Evolutionary conservation across 495 filamentous ascomycete species (phyloP).

Genomic region (Penicillium antarcticum): DNA sequence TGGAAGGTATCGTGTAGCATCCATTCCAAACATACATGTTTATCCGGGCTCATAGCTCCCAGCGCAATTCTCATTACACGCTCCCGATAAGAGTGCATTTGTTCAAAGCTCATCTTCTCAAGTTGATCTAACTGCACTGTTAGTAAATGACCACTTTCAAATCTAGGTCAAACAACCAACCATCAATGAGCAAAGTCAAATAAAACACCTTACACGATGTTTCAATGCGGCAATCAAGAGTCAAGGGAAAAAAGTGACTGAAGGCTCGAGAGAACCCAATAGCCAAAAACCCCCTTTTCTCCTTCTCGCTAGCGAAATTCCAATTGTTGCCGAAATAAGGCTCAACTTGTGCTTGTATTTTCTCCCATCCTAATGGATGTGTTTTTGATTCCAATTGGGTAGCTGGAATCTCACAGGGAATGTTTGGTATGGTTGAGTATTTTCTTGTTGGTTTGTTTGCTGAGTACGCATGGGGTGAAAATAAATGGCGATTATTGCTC

Average conservation of each 20-base stretch:
- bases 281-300: constrained; percentile 12
- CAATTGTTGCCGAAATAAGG: constrained; percentile 16
- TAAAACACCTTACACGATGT: constrained; percentile 18
- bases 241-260: constrained; percentile 16
- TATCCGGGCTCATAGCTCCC: constrained; percentile 4
- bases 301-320: constrained; percentile 14
- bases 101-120: constrained; percentile 18
- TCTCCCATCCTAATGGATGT: constrained; percentile 15
- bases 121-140: constrained; percentile 13
- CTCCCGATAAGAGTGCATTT: constrained; percentile 18
- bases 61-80: constrained; percentile 12
- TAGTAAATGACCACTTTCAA: neutral
- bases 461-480: neutral
- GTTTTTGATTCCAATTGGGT: constrained; percentile 13
- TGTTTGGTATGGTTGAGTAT: constrained; percentile 1
- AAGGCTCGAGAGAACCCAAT: constrained; percentile 22
- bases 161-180: neutral
- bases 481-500: neutral
- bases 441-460: neutral
- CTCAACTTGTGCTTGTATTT: constrained; percentile 15
- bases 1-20: constrained; percentile 18
- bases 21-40: constrained; percentile 10
- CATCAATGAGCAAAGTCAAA: constrained; percentile 17
- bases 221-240: constrained; percentile 14
- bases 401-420: constrained; percentile 1